A percentile compares a stretch with the other conserved stretches of the same genome.
phyloP scores from a whole-genome alignment of 2,329 filamentous ascomycete genomes.

The Calonectria leucothoes region DNA sequence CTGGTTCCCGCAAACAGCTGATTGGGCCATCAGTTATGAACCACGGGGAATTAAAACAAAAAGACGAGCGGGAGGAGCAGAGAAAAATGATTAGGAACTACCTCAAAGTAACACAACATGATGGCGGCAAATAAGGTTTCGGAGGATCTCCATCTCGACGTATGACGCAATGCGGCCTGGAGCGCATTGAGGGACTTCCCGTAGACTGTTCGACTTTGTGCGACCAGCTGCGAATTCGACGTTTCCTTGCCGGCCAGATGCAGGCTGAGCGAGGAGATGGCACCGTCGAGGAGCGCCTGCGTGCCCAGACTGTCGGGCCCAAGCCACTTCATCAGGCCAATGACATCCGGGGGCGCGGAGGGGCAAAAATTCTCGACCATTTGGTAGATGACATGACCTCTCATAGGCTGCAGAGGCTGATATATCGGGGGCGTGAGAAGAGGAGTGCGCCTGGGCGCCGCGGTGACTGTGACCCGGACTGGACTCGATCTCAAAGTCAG shows the following conservation, averaged over 20 bases:
- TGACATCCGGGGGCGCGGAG: constrained; percentile 36
- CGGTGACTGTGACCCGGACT: constrained; percentile 3
- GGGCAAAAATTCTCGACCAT: constrained; percentile 42
- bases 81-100: constrained; percentile 27
- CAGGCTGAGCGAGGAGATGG: constrained; percentile 51
- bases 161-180: constrained; percentile 51
- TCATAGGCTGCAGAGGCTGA: constrained; percentile 31
- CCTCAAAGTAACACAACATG: constrained; percentile 54
- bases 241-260: constrained; percentile 52
- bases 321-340: constrained; percentile 42
- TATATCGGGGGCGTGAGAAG: constrained; percentile 25
- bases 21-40: constrained; percentile 25
- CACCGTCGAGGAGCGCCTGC: constrained; percentile 51
- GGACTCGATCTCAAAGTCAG: neutral
- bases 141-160: constrained; percentile 50
- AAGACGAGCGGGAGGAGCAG: neutral
- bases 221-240: constrained; percentile 43
- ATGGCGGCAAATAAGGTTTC: constrained; percentile 57
- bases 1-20: constrained; percentile 57
- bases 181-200: constrained; percentile 49
- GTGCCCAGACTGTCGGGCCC: constrained; percentile 46
- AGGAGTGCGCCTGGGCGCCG: constrained; percentile 16
- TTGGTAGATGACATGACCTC: constrained; percentile 46
- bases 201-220: constrained; percentile 52
- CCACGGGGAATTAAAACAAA: neutral